These are phyloP conservation scores for Dipteronia dyeriana DNA, from an alignment of 345 rosid species.

Conservation along the genomic window DNA sequence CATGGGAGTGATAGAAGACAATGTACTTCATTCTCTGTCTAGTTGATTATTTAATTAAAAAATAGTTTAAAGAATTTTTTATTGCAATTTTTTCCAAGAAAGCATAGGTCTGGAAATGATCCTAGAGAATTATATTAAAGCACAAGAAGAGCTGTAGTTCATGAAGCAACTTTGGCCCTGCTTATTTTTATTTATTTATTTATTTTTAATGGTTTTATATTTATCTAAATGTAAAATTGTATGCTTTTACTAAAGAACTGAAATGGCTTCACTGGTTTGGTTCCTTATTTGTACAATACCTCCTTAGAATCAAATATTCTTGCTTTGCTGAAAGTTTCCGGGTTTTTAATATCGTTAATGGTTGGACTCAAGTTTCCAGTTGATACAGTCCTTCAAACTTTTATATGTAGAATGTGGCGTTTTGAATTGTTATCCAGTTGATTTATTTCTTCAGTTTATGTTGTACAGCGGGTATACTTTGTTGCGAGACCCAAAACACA, in stretches of 20 bases:
- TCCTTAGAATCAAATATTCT: neutral
- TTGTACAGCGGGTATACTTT: constrained; percentile 71
- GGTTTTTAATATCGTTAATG: neutral
- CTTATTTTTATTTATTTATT: neutral
- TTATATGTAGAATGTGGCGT: neutral
- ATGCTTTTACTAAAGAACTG: neutral
- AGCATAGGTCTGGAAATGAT: neutral
- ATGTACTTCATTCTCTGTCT: neutral
- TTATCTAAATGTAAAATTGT: neutral
- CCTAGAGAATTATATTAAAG: neutral
- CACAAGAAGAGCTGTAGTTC: neutral
- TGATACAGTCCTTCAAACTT: neutral
- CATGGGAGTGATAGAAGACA: neutral
- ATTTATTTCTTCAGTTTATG: neutral
- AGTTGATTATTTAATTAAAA: neutral
- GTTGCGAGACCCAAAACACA: constrained; percentile 88
- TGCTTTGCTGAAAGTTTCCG: neutral
- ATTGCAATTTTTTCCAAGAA: neutral
- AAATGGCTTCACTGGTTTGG: neutral
- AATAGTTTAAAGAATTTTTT: neutral
- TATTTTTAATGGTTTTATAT: neutral
- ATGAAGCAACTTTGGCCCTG: neutral
- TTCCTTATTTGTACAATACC: neutral
- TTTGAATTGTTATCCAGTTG: neutral
- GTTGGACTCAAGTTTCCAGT: neutral